These are phyloP conservation scores for Boletus pseudo-olivaceus DNA, from an alignment of 768 basidiomycete species.

Conservation along the genomic window DNA sequence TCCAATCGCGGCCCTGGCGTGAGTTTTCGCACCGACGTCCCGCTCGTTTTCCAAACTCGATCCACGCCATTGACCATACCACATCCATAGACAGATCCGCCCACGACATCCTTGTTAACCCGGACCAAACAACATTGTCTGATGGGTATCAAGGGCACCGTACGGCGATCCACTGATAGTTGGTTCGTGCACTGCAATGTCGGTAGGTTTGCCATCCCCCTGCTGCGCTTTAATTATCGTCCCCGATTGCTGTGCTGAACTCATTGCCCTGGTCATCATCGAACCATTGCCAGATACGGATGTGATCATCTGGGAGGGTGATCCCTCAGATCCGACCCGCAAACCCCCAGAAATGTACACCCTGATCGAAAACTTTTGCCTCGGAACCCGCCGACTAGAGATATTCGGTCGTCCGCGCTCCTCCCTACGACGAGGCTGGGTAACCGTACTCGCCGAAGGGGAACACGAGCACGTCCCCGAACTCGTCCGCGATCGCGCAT, in stretches of 20 bases:
- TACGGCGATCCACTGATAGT: slow-evolving; percentile 88
- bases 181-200: slow-evolving; percentile 99
- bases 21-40: slow-evolving; percentile 25
- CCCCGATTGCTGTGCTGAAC: not conserved
- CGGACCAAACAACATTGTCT: slow-evolving; percentile 95
- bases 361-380: slow-evolving; percentile 96
- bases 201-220: slow-evolving; percentile 49
- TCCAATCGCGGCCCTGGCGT: slow-evolving; percentile 75
- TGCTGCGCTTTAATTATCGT: not conserved
- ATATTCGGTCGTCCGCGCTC: slow-evolving; percentile 73
- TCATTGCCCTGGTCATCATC: not conserved
- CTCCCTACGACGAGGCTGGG: slow-evolving; percentile 84
- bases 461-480: slow-evolving; percentile 52
- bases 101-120: slow-evolving; percentile 81
- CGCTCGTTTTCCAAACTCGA: not conserved
- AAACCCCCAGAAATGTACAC: slow-evolving; percentile 96
- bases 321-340: slow-evolving; percentile 72
- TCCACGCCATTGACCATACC: not conserved
- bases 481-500: slow-evolving; percentile 28
- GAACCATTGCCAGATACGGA: slow-evolving; percentile 70
- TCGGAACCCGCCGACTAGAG: slow-evolving; percentile 88
- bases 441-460: slow-evolving; percentile 71
- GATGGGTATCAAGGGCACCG: slow-evolving; percentile 96
- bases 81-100: slow-evolving; percentile 65
- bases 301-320: slow-evolving; percentile 95